These are phyloP conservation scores for Rhododendron griersonianum DNA, from an alignment of 148 eudicot genomes.

Conservation along the genomic window DNA sequence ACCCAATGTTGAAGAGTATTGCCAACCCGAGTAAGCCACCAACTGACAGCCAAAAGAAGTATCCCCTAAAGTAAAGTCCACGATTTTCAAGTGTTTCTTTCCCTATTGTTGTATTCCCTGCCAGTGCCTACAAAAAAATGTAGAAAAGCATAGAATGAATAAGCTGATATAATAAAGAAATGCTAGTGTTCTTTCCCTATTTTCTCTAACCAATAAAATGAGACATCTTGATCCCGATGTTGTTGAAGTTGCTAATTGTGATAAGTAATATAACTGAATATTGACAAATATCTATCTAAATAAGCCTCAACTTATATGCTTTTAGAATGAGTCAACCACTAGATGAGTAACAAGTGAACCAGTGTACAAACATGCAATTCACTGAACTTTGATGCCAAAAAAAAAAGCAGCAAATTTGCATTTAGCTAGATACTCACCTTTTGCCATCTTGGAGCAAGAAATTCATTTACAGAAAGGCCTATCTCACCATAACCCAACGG, in stretches of 20 bases:
- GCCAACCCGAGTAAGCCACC: conserved; percentile 55
- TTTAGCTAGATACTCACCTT: conserved; percentile 31
- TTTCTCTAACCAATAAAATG: background rate
- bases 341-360: background rate
- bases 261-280: background rate
- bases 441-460: conserved; percentile 78
- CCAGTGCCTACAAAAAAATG: conserved; percentile 25
- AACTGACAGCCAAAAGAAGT: conserved; percentile 57
- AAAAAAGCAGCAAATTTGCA: background rate
- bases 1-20: conserved; percentile 45
- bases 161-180: background rate
- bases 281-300: background rate
- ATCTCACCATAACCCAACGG: conserved; percentile 76
- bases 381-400: background rate
- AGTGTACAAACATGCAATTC: background rate
- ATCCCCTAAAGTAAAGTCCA: conserved; percentile 45
- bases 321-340: background rate
- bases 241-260: background rate
- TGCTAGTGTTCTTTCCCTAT: background rate
- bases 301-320: background rate
- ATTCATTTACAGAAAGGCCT: conserved; percentile 72
- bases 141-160: background rate
- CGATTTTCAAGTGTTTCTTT: conserved; percentile 48
- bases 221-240: background rate
- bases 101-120: conserved; percentile 60